Evolutionary conservation across 192 early-diverging fungal genomes (phyloP), one percentile per base, ranked within the genome.

Genomic region (Coemansia sp.): DNA sequence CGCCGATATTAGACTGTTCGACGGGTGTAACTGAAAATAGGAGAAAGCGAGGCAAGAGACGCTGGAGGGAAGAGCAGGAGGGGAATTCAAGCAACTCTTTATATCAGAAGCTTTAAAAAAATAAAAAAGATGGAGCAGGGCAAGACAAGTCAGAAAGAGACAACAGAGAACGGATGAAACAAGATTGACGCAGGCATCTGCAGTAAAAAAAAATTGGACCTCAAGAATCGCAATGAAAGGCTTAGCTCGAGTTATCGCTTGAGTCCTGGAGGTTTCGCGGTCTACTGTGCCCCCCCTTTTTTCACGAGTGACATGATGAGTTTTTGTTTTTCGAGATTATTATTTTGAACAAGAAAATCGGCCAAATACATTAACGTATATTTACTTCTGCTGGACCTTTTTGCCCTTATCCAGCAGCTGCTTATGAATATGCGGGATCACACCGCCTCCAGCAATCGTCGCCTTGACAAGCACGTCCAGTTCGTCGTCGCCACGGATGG

Each of bases 401-500:
- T 81, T 81, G 66, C 79, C 70, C 70, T 83, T 83, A 63, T 77
- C 81, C 59, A 83, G 55, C 36, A 83, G 64, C 72, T 78, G 75
- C 67, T 83, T 83, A 49, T 83, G 81, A 45, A 83, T 83, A 46
- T 83, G 67, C 62, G 90, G 90, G 49, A 92, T 82, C 35, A 92
- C 91, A 84, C 89, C 90, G 75, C 93, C 93, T 59, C 91, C 92
- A 23, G 92, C 91, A 73, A 94, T 95, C 32, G 92, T 95, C 36
- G 92, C 92, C 62, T 89, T 88, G 77, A 95, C 92, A 63, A 95
- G 83, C 45, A 88, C 76, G 69, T 95, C 92, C 61, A 95, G 84
- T 71, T 95, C 93, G 73, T 95, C 93, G 74, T 95, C 93, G 55
- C 92, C 92, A 50, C 93, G 87, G 71, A 95, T 95, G 53, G 93